Conservation (phyloP, 2,329 filamentous ascomycete genomes). For the Arthrobotrys sphaeroides region DNA sequence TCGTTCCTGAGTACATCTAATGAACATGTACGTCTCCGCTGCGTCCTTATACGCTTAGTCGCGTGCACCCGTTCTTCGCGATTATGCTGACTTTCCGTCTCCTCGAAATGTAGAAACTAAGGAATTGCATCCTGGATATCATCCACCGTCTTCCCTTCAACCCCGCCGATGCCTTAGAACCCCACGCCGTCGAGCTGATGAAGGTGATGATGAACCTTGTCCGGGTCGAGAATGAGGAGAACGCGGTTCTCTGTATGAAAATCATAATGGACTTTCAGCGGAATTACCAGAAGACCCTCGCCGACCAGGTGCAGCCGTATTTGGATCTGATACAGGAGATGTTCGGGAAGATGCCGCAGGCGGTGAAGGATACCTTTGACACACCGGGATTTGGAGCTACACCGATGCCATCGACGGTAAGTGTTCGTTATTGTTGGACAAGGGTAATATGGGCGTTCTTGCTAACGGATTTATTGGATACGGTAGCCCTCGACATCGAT, state of each 20-base stretch:
- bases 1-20: constrained; percentile 89
- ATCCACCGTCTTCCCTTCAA: constrained; percentile 83
- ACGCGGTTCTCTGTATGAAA: constrained; percentile 97
- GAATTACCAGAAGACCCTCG: constrained; percentile 84
- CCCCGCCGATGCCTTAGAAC: constrained; percentile 82
- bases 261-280: constrained; percentile 96
- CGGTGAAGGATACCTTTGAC: constrained; percentile 95
- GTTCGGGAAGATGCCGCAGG: constrained; percentile 92
- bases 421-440: neutral
- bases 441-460: neutral
- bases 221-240: constrained; percentile 94
- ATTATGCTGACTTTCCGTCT: constrained; percentile 10
- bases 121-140: constrained; percentile 93
- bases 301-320: constrained; percentile 86
- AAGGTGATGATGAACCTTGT: constrained; percentile 90
- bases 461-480: constrained; percentile 5
- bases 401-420: constrained; percentile 65
- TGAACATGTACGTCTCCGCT: constrained; percentile 73
- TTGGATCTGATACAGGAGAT: constrained; percentile 92
- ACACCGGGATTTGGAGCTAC: constrained; percentile 75
- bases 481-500: constrained; percentile 65
- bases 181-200: constrained; percentile 86
- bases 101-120: constrained; percentile 72
- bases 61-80: constrained; percentile 1
- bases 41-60: neutral